These are phyloP conservation scores for Mucor indicus DNA, from an alignment of 371 early-diverging fungal species.

Conservation along the genomic window DNA sequence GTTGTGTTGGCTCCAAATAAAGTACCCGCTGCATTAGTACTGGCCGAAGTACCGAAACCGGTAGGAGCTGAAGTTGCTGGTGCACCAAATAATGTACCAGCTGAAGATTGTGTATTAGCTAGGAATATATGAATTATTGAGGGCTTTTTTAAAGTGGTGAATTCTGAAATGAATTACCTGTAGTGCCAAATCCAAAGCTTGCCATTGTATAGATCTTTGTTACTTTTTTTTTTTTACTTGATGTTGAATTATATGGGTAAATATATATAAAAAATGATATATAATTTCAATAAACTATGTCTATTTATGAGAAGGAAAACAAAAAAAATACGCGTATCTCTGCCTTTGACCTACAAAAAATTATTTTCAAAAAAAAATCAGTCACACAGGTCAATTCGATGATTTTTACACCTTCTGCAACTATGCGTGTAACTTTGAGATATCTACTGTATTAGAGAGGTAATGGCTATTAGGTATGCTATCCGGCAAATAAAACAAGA, in stretches of 20 bases:
- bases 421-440: too few relatives aligned
- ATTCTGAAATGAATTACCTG: constrained; percentile 8
- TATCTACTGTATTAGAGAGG: too few relatives aligned
- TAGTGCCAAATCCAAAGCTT: constrained; percentile 5
- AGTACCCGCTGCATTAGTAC: constrained; percentile 15
- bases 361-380: too few relatives aligned
- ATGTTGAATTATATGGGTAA: neutral
- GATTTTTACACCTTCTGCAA: too few relatives aligned
- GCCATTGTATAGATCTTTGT: neutral
- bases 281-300: too few relatives aligned
- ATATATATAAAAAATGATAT: too few relatives aligned
- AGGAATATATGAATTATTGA: neutral
- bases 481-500: too few relatives aligned
- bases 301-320: too few relatives aligned
- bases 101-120: constrained; percentile 26
- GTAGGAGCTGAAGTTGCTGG: neutral
- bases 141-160: neutral
- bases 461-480: too few relatives aligned
- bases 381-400: too few relatives aligned
- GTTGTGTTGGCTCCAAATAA: constrained; percentile 14
- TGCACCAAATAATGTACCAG: constrained; percentile 34
- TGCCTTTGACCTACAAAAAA: too few relatives aligned
- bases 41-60: neutral
- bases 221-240: neutral
- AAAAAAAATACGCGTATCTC: too few relatives aligned